Conservation (phyloP, 345 rosid species). For the Arabis hirsuta region DNA sequence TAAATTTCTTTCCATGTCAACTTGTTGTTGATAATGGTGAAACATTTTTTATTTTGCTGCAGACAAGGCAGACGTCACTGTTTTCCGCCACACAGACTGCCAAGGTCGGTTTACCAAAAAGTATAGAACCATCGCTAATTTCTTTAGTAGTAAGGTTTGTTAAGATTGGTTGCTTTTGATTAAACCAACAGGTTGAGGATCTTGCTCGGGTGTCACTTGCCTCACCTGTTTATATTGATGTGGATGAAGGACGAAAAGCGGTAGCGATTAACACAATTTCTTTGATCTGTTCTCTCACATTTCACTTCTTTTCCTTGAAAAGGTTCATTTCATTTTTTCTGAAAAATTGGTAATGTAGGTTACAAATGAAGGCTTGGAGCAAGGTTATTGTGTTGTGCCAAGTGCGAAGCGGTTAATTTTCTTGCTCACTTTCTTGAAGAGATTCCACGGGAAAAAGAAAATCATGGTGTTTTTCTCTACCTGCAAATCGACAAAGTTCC, state of each 20-base stretch:
- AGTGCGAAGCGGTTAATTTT: constrained; percentile 82
- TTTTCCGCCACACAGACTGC: constrained; percentile 97
- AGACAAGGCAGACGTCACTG: constrained; percentile 90
- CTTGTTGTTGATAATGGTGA: not conserved
- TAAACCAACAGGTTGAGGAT: constrained; percentile 74
- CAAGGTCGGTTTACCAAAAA: constrained; percentile 60
- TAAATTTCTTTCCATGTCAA: not conserved
- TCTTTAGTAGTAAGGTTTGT: not conserved
- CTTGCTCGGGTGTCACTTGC: constrained; percentile 91
- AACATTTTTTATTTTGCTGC: constrained; percentile 41
- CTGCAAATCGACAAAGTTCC: constrained; percentile 86
- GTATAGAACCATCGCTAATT: constrained; percentile 3
- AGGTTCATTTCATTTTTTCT: not conserved
- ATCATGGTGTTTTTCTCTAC: constrained; percentile 99
- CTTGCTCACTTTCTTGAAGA: constrained; percentile 88
- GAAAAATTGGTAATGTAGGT: constrained; percentile 57
- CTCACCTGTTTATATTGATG: constrained; percentile 79
- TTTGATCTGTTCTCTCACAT: not conserved
- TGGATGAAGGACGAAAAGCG: constrained; percentile 88
- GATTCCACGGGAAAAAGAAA: constrained; percentile 73
- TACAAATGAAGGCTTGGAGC: constrained; percentile 94
- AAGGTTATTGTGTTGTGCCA: constrained; percentile 90
- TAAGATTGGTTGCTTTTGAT: not conserved
- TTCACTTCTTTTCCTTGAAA: not conserved
- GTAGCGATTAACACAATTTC: constrained; percentile 40